phyloP scores from a whole-genome alignment of 495 filamentous ascomycete species.

The Parmelia sp. region DNA sequence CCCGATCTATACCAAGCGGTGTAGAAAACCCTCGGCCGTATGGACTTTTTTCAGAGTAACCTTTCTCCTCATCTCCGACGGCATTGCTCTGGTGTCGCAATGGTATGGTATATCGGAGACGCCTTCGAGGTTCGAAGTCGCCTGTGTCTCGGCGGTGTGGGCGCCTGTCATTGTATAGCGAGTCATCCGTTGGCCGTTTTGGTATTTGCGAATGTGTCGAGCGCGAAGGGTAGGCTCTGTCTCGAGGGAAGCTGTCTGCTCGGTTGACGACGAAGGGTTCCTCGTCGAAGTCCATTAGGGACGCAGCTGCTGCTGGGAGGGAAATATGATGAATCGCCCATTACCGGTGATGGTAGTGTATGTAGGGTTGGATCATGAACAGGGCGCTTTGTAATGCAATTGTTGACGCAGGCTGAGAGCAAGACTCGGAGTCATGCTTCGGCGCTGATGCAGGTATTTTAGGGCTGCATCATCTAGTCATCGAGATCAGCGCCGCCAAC shows the following conservation, averaged over 20 bases:
- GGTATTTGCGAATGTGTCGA: not conserved
- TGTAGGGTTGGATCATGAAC: no score
- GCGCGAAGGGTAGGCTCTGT: slow-evolving; percentile 9
- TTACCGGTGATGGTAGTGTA: no score
- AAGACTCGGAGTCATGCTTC: not conserved
- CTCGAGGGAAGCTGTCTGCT: slow-evolving; percentile 9
- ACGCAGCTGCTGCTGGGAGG: not conserved
- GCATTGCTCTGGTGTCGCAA: slow-evolving; percentile 7
- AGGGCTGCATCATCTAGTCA: slow-evolving; percentile 3
- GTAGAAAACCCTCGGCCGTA: not conserved
- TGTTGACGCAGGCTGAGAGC: no score
- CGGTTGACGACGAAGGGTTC: slow-evolving; percentile 8
- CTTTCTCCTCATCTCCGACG: slow-evolving; percentile 4
- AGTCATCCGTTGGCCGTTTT: not conserved
- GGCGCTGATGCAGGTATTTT: slow-evolving; percentile 10
- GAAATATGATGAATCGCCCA: no score
- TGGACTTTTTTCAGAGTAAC: not conserved
- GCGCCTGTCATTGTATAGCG: not conserved
- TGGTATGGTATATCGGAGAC: slow-evolving; percentile 11
- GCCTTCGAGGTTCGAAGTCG: slow-evolving; percentile 11
- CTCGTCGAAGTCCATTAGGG: slow-evolving; percentile 10
- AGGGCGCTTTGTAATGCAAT: not conserved
- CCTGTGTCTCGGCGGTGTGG: slow-evolving; percentile 5
- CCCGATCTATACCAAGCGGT: slow-evolving; percentile 5
- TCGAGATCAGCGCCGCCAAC: not conserved